Base-by-base conservation (phyloP, 208 protist genomes). In the Angomonas deanei region DNA sequence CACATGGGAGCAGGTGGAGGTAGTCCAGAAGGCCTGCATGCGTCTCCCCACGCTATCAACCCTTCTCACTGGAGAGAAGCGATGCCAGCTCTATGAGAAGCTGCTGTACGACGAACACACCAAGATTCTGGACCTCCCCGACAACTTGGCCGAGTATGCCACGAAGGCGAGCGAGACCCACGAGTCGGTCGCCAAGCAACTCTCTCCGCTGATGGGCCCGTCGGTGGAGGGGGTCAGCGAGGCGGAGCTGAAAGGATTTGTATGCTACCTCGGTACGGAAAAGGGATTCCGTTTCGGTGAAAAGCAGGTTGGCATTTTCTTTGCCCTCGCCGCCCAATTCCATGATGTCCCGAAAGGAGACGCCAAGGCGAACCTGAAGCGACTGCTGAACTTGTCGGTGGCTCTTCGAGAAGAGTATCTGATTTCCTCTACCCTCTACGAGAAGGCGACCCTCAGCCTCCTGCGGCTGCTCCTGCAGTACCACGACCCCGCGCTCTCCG, bases 391-490 rank as follows among this genome's bases (percentile, higher is more conserved):
- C 30, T 11, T 59, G 4, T 21, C 30, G 26, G 28, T 38, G 54
- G n/a, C 1, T 30, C 54, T 59, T 23, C 30, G 17, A 13, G 28
- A 19, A 30, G 54, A 59, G 11, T 59, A 42, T 8, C 36, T 56
- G 17, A 50, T 82, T 4, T 68, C 66, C 32, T 46, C 74, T 50
- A 28, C 82, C 13, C 36, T 87, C 19, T 60, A 64, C 10, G 68
- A 56, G 11, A 32, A 78, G 27, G 64, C 33, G 34, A 80, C 67
- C 17, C 75, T 86, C 32, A 86, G 78, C 55, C 27, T 87, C 4
- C 74, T 23, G 32, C 78, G 84, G n/a, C 69, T 96, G n/a, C 56
- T 96, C 46, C 80, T 97, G 48, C 93, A 97, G 70, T 97, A 96
- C 70, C 90, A 90, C 50, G 90, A 95, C 70, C 90, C 93, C 0